These are phyloP conservation scores for Carpinus fangiana DNA, from an alignment of 306 rosid species.

Conservation along the genomic window DNA sequence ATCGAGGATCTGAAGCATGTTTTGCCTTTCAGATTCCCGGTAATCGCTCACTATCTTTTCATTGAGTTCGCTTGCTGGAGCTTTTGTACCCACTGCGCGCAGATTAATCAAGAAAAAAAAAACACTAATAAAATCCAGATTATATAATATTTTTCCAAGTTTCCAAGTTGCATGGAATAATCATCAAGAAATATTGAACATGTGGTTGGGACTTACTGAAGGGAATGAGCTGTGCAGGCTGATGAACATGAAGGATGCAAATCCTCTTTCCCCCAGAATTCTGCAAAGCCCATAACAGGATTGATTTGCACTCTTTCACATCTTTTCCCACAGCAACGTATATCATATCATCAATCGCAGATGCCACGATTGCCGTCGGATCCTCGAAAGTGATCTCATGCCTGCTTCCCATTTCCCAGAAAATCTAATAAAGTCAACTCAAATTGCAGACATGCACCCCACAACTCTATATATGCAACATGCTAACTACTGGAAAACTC, in stretches of 20 bases:
- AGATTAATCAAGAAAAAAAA: constrained; percentile 15
- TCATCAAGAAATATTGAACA: too few relatives aligned
- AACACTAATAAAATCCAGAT: background rate
- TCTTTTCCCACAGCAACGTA: constrained; percentile 72
- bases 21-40: constrained; percentile 56
- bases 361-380: constrained; percentile 16
- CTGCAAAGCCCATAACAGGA: constrained; percentile 66
- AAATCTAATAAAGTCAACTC: too few relatives aligned
- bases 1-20: constrained; percentile 54
- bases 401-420: constrained; percentile 36
- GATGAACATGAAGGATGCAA: constrained; percentile 64
- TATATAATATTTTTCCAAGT: too few relatives aligned
- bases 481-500: too few relatives aligned
- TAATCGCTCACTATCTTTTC: constrained; percentile 57
- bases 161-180: too few relatives aligned
- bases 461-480: too few relatives aligned
- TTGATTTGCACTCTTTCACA: constrained; percentile 57
- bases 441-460: too few relatives aligned
- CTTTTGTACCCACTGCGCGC: constrained; percentile 61
- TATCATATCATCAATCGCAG: constrained; percentile 40
- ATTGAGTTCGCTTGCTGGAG: constrained; percentile 48
- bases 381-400: constrained; percentile 43
- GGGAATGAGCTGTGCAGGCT: constrained; percentile 69
- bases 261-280: constrained; percentile 74
- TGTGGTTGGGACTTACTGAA: constrained; percentile 50